Conservation (phyloP, 805 yeast species). For the Brettanomyces sp. region DNA sequence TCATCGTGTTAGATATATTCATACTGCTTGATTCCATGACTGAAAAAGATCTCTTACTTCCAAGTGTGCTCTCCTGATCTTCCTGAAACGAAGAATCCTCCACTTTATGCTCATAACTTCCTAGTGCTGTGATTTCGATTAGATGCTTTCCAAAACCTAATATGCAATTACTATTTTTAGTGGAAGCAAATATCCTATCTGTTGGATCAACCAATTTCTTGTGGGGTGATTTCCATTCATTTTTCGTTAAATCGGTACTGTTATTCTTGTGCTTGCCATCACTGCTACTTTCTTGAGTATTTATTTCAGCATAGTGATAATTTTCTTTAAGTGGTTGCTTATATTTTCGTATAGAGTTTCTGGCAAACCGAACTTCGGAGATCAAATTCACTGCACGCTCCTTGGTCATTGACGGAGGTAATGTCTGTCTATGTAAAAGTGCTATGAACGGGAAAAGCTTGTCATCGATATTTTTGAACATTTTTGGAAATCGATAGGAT, state of each 20-base stretch:
- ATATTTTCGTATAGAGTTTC: conserved; percentile 10
- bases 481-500: conserved; percentile 6
- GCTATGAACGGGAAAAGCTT: conserved; percentile 9
- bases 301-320: not conserved
- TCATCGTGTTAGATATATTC: not conserved
- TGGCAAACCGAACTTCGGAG: conserved; percentile 4
- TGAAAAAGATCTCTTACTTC: not conserved
- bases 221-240: not conserved
- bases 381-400: conserved; percentile 1
- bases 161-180: not conserved
- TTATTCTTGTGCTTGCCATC: no score
- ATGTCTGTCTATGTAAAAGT: not conserved
- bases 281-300: no score
- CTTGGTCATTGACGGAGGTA: not conserved
- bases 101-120: conserved; percentile 5
- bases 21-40: not conserved
- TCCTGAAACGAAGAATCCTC: not conserved
- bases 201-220: not conserved
- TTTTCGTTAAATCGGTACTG: not conserved
- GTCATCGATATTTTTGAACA: conserved; percentile 4
- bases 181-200: not conserved
- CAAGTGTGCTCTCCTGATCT: not conserved
- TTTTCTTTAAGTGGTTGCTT: not conserved
- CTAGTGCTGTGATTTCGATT: not conserved
- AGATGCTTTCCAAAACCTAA: not conserved